Percentiles rank a stretch among this genome's conserved stretches.
phyloP scores from a whole-genome alignment of 192 early-diverging fungal genomes.

The Haplosporangium gracile region DNA sequence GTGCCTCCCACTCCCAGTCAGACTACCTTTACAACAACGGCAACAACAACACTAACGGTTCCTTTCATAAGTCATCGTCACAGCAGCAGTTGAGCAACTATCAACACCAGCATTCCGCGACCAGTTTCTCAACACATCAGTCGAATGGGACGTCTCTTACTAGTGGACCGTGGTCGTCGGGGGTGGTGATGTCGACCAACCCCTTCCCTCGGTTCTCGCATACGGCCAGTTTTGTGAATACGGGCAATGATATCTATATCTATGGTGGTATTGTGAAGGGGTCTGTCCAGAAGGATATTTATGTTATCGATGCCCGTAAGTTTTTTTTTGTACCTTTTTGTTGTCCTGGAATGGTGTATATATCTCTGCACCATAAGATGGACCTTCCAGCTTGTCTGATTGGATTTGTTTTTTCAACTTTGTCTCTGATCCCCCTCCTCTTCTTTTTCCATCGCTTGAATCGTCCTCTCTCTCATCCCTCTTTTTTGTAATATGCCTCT shows the following conservation, averaged over 20 bases:
- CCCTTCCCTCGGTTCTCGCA: conserved; percentile 56
- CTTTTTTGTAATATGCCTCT: no score
- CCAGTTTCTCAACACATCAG: conserved; percentile 36
- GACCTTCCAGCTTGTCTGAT: no score
- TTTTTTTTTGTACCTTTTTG: background rate
- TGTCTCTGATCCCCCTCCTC: no score
- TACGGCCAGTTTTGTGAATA: conserved; percentile 36
- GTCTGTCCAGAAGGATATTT: conserved; percentile 50
- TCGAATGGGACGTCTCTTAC: conserved; percentile 11
- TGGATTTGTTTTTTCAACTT: no score
- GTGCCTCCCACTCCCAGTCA: conserved; percentile 15
- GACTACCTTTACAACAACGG: conserved; percentile 14
- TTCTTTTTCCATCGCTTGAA: no score
- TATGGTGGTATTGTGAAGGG: conserved; percentile 59
- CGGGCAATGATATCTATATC: conserved; percentile 53
- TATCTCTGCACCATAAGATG: background rate
- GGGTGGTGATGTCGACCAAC: conserved; percentile 46
- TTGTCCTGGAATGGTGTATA: background rate
- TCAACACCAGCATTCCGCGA: conserved; percentile 11
- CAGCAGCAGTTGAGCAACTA: conserved; percentile 13
- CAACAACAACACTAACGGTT: conserved; percentile 24
- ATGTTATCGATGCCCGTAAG: conserved; percentile 58
- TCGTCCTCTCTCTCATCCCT: no score
- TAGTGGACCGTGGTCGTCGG: conserved; percentile 26
- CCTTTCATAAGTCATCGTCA: background rate